Conservation (phyloP, 495 filamentous ascomycete species). For the Pyronema domesticum region DNA sequence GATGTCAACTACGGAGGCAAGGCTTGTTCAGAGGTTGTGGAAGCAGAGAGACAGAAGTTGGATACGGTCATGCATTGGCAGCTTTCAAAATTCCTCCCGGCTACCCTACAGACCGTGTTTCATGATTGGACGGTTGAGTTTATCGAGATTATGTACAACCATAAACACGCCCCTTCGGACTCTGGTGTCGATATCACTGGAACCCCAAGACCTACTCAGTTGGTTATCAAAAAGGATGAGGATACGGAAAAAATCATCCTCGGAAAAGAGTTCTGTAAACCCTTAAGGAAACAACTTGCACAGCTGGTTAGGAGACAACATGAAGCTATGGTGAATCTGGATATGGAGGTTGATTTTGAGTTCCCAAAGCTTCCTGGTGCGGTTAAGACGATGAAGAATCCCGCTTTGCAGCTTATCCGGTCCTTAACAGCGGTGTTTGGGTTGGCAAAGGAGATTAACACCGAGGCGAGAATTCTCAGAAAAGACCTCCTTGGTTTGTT, state of each 20-base stretch:
- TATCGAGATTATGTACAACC: conserved; percentile 78
- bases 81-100: conserved; percentile 69
- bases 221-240: conserved; percentile 41
- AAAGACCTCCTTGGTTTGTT: conserved; percentile 80
- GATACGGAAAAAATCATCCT: conserved; percentile 44
- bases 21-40: conserved; percentile 66
- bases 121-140: conserved; percentile 88
- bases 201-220: conserved; percentile 65
- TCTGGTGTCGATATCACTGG: conserved; percentile 24
- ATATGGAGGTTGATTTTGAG: conserved; percentile 66
- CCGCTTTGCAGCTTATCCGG: conserved; percentile 78
- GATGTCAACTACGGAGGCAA: conserved; percentile 97
- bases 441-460: conserved; percentile 68
- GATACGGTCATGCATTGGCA: conserved; percentile 98
- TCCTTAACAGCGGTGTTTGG: conserved; percentile 76
- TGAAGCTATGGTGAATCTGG: conserved; percentile 76
- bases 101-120: conserved; percentile 65
- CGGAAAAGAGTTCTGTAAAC: conserved; percentile 63
- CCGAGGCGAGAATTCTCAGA: conserved; percentile 70
- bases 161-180: conserved; percentile 32
- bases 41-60: conserved; percentile 66
- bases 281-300: conserved; percentile 72
- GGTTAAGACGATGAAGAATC: conserved; percentile 41
- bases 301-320: conserved; percentile 62
- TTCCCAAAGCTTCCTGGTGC: conserved; percentile 78